These are phyloP conservation scores for Suillus sp. DNA, from an alignment of 768 basidiomycete genomes.

Conservation along the genomic window DNA sequence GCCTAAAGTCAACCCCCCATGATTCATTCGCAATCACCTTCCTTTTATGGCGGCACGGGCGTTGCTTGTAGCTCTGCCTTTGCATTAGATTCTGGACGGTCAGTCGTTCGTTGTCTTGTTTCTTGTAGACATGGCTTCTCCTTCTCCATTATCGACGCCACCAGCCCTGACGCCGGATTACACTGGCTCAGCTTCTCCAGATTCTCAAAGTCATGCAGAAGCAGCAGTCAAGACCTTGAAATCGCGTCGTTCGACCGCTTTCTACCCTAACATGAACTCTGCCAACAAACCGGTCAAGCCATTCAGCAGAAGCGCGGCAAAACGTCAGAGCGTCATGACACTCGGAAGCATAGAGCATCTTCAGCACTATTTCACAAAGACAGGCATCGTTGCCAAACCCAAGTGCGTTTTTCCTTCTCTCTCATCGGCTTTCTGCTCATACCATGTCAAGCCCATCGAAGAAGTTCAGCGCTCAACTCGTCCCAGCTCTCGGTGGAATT, in stretches of 20 bases:
- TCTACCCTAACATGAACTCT: conserved; percentile 75
- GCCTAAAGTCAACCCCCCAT: background rate
- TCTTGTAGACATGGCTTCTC: conserved; percentile 28
- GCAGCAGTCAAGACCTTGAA: conserved; percentile 41
- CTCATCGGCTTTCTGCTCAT: conserved; percentile 16
- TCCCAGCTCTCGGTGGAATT: conserved; percentile 74
- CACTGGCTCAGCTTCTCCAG: conserved; percentile 45
- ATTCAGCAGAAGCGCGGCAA: conserved; percentile 88
- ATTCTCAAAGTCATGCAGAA: conserved; percentile 33
- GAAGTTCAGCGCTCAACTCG: conserved; percentile 61
- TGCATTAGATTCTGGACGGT: background rate
- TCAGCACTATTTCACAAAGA: conserved; percentile 93
- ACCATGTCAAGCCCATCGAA: conserved; percentile 39
- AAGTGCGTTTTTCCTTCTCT: conserved; percentile 52
- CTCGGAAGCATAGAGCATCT: conserved; percentile 96
- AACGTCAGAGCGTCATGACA: conserved; percentile 91
- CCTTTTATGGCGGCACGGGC: background rate
- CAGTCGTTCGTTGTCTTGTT: conserved; percentile 2
- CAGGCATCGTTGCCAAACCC: conserved; percentile 71
- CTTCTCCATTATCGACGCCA: conserved; percentile 46
- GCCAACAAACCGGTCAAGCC: conserved; percentile 77
- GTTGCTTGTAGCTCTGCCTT: conserved; percentile 15
- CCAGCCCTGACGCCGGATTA: conserved; percentile 63
- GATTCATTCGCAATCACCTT: background rate
- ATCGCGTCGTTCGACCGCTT: conserved; percentile 68